These are phyloP conservation scores for Yamadazyma siamensis DNA, from an alignment of 1,139 yeast species.

Conservation along the genomic window DNA sequence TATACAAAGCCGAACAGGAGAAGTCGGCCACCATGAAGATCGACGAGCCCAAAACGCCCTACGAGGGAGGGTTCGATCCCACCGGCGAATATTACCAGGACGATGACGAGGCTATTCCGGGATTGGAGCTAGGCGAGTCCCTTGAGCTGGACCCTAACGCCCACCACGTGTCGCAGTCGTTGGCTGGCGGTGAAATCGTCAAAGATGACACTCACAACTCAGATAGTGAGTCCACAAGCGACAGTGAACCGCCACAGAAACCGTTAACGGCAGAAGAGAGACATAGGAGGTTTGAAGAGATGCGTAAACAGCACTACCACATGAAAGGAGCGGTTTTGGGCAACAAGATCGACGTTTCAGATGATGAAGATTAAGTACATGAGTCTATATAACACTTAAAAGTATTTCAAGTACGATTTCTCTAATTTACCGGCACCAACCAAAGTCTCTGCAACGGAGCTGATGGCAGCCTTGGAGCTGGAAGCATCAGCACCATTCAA, in stretches of 20 bases:
- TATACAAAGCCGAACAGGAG: slow-evolving; percentile 65
- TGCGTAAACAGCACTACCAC: slow-evolving; percentile 76
- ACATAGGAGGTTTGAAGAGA: slow-evolving; percentile 67
- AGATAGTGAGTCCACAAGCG: slow-evolving; percentile 28
- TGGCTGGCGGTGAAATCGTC: slow-evolving; percentile 38
- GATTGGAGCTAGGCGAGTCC: slow-evolving; percentile 43
- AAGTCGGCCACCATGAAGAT: slow-evolving; percentile 76
- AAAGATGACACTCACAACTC: slow-evolving; percentile 23
- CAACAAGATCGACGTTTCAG: slow-evolving; percentile 25
- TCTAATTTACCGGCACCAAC: slow-evolving; percentile 28
- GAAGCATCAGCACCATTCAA: slow-evolving; percentile 51
- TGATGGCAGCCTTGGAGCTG: slow-evolving; percentile 49
- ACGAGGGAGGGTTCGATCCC: slow-evolving; percentile 89
- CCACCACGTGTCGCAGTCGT: no score
- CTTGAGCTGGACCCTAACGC: slow-evolving; percentile 25
- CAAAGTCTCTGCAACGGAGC: slow-evolving; percentile 46
- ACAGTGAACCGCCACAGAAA: slow-evolving; percentile 32
- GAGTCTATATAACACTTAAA: slow-evolving; percentile 8
- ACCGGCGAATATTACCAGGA: slow-evolving; percentile 76
- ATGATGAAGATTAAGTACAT: slow-evolving; percentile 21
- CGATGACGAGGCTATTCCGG: slow-evolving; percentile 62
- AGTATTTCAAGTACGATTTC: slow-evolving; percentile 36
- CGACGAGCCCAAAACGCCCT: slow-evolving; percentile 97
- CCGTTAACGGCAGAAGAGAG: slow-evolving; percentile 56
- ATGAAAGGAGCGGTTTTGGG: slow-evolving; percentile 58